These are phyloP conservation scores for Tolypocladium nubicola DNA, from an alignment of 2,329 filamentous ascomycete genomes.

Conservation along the genomic window DNA sequence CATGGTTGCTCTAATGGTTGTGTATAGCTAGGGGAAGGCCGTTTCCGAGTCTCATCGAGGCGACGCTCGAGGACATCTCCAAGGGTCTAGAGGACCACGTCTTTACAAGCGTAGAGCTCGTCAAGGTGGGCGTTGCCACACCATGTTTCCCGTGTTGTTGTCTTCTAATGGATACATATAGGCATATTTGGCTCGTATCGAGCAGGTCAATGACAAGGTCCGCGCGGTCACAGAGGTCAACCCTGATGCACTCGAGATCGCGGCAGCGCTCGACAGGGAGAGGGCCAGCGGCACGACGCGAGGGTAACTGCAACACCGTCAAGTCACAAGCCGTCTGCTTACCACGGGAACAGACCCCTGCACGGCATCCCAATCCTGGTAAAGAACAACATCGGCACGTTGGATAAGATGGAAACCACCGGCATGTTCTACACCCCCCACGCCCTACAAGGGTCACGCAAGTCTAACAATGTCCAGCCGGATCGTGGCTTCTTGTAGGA, in stretches of 20 bases:
- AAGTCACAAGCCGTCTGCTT: background rate
- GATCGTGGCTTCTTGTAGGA: constrained; percentile 47
- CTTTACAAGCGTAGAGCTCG: constrained; percentile 25
- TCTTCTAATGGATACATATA: background rate
- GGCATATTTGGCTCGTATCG: constrained; percentile 14
- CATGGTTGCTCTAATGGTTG: background rate
- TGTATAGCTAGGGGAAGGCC: background rate
- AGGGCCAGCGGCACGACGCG: constrained; percentile 13
- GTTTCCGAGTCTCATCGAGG: constrained; percentile 22
- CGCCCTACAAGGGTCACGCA: background rate
- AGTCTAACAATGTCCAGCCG: constrained; percentile 19
- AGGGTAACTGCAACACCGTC: constrained; percentile 6
- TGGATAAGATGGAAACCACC: constrained; percentile 48
- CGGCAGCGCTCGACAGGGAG: constrained; percentile 19
- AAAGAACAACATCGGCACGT: constrained; percentile 56
- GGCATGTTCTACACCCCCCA: constrained; percentile 4
- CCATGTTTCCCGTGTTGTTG: constrained; percentile 6
- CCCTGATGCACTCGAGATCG: constrained; percentile 21
- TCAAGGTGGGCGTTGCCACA: constrained; percentile 12
- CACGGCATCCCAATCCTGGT: constrained; percentile 55
- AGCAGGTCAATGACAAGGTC: constrained; percentile 13
- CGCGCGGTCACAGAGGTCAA: constrained; percentile 24
- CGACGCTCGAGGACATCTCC: constrained; percentile 20
- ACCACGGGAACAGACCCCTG: constrained; percentile 24
- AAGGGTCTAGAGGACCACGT: constrained; percentile 17